phyloP scores from a whole-genome alignment of 2,329 filamentous ascomycete species.

The Arthrobotrys conoides region DNA sequence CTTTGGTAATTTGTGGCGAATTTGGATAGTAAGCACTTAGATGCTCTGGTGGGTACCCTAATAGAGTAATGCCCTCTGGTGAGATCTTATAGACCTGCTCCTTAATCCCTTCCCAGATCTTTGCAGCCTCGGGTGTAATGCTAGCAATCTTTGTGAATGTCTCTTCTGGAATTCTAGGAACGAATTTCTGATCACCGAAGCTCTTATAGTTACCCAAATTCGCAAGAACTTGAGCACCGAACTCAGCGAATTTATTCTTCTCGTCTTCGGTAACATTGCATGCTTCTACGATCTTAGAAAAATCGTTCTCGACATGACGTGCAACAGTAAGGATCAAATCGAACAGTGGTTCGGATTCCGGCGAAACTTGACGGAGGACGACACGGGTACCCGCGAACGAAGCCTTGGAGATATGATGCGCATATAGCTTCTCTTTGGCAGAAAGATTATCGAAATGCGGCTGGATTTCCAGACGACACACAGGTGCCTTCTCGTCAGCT shows the following conservation, averaged over 20 bases:
- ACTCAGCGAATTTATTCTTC: slow-evolving; percentile 79
- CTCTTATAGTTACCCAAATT: slow-evolving; percentile 87
- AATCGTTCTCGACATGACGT: slow-evolving; percentile 77
- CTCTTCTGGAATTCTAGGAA: slow-evolving; percentile 78
- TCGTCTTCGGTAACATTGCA: slow-evolving; percentile 76
- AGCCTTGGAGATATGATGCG: slow-evolving; percentile 84
- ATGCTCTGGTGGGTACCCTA: slow-evolving; percentile 82
- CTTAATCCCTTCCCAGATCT: slow-evolving; percentile 77
- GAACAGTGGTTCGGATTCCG: slow-evolving; percentile 84
- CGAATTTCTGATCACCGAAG: slow-evolving; percentile 87
- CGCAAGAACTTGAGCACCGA: slow-evolving; percentile 82
- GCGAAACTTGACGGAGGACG: slow-evolving; percentile 84
- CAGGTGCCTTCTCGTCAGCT: slow-evolving; percentile 88
- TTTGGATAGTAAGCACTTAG: slow-evolving; percentile 87
- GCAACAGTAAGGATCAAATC: slow-evolving; percentile 83
- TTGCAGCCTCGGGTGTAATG: slow-evolving; percentile 73
- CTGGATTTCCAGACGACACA: slow-evolving; percentile 90
- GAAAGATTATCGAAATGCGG: slow-evolving; percentile 87
- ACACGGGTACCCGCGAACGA: slow-evolving; percentile 83
- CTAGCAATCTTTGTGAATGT: slow-evolving; percentile 77
- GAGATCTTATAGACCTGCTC: slow-evolving; percentile 79
- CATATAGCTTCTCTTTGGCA: slow-evolving; percentile 87
- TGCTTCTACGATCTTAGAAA: slow-evolving; percentile 77
- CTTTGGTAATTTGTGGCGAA: slow-evolving; percentile 79
- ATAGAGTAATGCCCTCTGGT: slow-evolving; percentile 75